Evolutionary conservation across 768 basidiomycete genomes (phyloP).

Genomic region (Lactifluus pinguis): DNA sequence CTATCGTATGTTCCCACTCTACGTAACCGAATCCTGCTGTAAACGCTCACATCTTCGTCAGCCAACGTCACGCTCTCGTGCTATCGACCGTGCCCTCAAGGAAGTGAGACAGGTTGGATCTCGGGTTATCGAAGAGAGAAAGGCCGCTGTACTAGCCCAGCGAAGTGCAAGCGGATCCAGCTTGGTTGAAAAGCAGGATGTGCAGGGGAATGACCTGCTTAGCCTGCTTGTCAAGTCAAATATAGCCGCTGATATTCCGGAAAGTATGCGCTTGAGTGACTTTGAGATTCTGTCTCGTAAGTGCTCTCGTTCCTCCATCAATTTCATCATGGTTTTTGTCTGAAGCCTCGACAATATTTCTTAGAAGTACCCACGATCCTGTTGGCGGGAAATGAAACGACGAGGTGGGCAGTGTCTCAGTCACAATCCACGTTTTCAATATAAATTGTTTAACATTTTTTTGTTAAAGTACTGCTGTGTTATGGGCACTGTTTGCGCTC

Average conservation of each 20-base stretch:
- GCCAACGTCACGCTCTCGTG: constrained; percentile 21
- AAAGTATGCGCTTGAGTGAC: constrained; percentile 23
- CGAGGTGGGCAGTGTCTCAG: constrained; percentile 9
- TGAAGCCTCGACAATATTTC: background rate
- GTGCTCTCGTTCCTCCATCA: background rate
- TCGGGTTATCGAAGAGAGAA: background rate
- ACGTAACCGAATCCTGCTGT: background rate
- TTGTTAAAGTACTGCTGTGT: constrained; percentile 22
- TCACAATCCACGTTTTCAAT: no score
- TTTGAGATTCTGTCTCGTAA: constrained; percentile 26
- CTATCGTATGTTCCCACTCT: constrained; percentile 28
- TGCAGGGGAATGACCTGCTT: constrained; percentile 20
- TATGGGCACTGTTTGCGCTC: constrained; percentile 30
- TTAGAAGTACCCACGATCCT: constrained; percentile 27
- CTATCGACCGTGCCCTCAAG: constrained; percentile 24
- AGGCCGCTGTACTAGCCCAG: background rate
- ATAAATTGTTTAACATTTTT: background rate
- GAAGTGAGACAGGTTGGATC: constrained; percentile 44
- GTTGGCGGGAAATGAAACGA: constrained; percentile 26
- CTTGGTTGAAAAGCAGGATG: constrained; percentile 11
- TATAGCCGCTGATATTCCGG: constrained; percentile 24
- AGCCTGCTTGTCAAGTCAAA: constrained; percentile 20
- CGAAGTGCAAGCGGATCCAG: background rate
- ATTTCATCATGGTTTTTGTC: no score
- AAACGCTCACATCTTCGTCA: constrained; percentile 4